phyloP scores from a whole-genome alignment of 345 rosid genomes.

The Sonneratia alba region DNA sequence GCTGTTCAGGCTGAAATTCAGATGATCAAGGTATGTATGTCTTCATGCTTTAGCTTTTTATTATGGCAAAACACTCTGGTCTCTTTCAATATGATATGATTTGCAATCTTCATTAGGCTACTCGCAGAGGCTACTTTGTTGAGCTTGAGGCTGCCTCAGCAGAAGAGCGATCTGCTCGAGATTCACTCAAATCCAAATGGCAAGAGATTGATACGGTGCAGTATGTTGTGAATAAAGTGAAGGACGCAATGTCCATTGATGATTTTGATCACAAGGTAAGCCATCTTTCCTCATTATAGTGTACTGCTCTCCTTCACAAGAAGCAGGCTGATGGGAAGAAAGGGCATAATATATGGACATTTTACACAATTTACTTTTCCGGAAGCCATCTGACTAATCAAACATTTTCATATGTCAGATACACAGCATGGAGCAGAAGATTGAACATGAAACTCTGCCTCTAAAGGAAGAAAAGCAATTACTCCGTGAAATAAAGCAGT shows the following conservation, averaged over 20 bases:
- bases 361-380: not conserved
- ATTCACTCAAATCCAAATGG: slow-evolving; percentile 43
- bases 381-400: not conserved
- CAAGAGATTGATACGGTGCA: slow-evolving; percentile 60
- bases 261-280: slow-evolving; percentile 59
- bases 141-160: slow-evolving; percentile 33
- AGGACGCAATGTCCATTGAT: slow-evolving; percentile 39
- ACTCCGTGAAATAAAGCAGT: slow-evolving; percentile 59
- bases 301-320: too few species aligned
- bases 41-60: not conserved
- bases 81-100: slow-evolving; percentile 1
- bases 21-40: slow-evolving; percentile 31
- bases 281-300: not conserved
- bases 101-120: slow-evolving; percentile 30
- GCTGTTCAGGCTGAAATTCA: slow-evolving; percentile 47
- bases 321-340: too few species aligned
- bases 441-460: slow-evolving; percentile 61
- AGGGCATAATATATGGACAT: too few species aligned
- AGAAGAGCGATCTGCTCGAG: slow-evolving; percentile 56
- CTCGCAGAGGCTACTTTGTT: slow-evolving; percentile 28
- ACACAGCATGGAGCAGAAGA: slow-evolving; percentile 51
- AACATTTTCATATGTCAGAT: slow-evolving; percentile 36
- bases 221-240: slow-evolving; percentile 37
- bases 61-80: not conserved
- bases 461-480: slow-evolving; percentile 68